Base-by-base conservation (phyloP, 2,329 filamentous ascomycete species). In the Parastagonospora avenae region DNA sequence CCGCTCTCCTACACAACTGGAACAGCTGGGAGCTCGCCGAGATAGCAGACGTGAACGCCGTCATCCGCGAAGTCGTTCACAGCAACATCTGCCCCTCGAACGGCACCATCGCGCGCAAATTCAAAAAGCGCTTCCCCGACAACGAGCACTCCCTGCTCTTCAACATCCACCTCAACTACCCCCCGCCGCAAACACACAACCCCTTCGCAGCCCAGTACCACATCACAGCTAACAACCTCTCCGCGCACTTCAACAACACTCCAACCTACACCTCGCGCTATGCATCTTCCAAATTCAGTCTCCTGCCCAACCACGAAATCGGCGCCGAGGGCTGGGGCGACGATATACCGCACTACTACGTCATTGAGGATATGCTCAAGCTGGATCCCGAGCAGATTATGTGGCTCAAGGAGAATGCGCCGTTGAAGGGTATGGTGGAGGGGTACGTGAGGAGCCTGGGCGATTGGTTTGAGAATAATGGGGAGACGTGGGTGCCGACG, bases 281-380 rank as follows among this genome's bases (percentile, higher is more conserved):
- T 62, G 71, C 76, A 37, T 68, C 72, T 15, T 74, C 77, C 32
- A 78, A 79, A 55, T 80, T 79, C 54, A 76, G 74, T 4, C 73
- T 78, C 16, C 77, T 80, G 37, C 65, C 78, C 2, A 75, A 73
- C 54, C 79, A 82, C 51, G 80, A 84, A 28, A 74, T 81, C 3
- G 82, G 81, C 7, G 46, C 76, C n/a, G 82, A 85, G 67, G 84
- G 84, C 19, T 87, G 84, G 84, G 84, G 84, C 28, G 84, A 86
- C 59, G 84, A 86, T 48, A 82, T 86, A 42, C 76, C 78, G 11
- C 84, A 86, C 54, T 86, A 86, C 65, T 86, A 87, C 57, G 76
- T 86, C 5, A 79, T 87, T 4, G 82, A 87, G 59, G 83, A 86
- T 54, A 85, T 86, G 79, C 74, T 86, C 70, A 87, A 87, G 68